Conservation (phyloP, 2,329 filamentous ascomycete species). For the Lachnellula suecica region DNA sequence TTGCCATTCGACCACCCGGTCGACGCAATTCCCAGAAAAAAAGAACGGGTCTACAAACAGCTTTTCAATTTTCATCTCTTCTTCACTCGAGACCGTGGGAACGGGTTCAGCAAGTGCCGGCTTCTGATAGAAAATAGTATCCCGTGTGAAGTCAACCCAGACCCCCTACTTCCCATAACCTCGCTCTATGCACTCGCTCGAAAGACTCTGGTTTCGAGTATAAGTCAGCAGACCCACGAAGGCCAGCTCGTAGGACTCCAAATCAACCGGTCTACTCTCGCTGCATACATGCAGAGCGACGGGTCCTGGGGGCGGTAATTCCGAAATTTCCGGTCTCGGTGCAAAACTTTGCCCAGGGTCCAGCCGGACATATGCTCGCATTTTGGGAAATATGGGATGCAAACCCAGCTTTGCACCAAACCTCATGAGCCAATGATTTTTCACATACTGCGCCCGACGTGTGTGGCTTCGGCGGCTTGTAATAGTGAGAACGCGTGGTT, state of each 20-base stretch:
- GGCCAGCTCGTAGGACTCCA: neutral
- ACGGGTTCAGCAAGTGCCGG: too few relatives aligned
- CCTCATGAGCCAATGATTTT: neutral
- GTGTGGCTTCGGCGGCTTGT: too few relatives aligned
- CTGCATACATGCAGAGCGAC: neutral
- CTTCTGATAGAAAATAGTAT: neutral
- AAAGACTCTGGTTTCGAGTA: neutral
- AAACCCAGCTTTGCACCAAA: neutral
- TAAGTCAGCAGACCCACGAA: neutral
- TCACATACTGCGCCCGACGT: neutral
- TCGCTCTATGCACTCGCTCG: neutral
- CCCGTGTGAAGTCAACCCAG: neutral
- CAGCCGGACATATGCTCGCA: neutral
- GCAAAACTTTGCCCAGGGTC: neutral
- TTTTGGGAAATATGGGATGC: neutral
- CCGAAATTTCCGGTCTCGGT: neutral
- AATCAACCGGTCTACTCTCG: neutral
- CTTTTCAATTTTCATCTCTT: too few relatives aligned
- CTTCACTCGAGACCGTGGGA: too few relatives aligned
- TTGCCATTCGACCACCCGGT: too few relatives aligned
- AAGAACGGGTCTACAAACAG: too few relatives aligned
- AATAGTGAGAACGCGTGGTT: neutral
- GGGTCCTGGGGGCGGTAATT: neutral
- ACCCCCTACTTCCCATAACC: neutral
- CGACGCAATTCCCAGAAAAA: too few relatives aligned